Evolutionary conservation across 2,329 filamentous ascomycete genomes (phyloP).

Genomic region (Fusarium sp.): DNA sequence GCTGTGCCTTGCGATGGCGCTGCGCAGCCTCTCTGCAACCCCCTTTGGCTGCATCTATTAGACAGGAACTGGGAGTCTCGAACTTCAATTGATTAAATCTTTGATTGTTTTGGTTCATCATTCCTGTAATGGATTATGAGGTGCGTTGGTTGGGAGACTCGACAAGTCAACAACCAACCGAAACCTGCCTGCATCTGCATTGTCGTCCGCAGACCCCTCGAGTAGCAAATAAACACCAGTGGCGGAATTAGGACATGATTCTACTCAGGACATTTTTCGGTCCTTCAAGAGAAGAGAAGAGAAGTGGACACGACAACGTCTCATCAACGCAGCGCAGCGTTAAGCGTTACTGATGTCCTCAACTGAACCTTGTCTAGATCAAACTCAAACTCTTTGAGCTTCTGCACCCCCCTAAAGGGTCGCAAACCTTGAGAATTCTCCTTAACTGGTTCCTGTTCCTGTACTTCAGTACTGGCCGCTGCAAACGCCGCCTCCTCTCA

Average conservation of each 20-base stretch:
- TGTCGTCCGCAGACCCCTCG: slow-evolving; percentile 5
- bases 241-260: slow-evolving; percentile 16
- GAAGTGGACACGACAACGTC: slow-evolving; percentile 16
- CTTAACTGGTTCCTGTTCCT: slow-evolving; percentile 27
- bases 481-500: slow-evolving; percentile 25
- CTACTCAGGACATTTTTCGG: slow-evolving; percentile 1
- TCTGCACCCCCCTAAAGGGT: not conserved
- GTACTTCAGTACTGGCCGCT: slow-evolving; percentile 11
- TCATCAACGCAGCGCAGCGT: slow-evolving; percentile 7
- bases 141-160: slow-evolving; percentile 7
- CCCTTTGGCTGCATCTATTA: not conserved
- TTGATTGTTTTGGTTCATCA: slow-evolving; percentile 7
- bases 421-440: slow-evolving; percentile 12
- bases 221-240: slow-evolving; percentile 19
- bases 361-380: not conserved
- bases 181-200: not conserved
- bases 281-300: not conserved
- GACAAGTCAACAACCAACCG: not conserved
- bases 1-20: slow-evolving; percentile 46
- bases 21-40: slow-evolving; percentile 43
- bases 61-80: not conserved
- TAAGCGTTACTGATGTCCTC: slow-evolving; percentile 12
- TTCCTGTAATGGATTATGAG: slow-evolving; percentile 1
- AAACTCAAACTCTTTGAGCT: slow-evolving; percentile 15
- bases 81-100: not conserved